Percentiles rank a stretch among this genome's conserved stretches.
Conservation (phyloP, 495 filamentous ascomycete species). For the Neurospora sp. region DNA sequence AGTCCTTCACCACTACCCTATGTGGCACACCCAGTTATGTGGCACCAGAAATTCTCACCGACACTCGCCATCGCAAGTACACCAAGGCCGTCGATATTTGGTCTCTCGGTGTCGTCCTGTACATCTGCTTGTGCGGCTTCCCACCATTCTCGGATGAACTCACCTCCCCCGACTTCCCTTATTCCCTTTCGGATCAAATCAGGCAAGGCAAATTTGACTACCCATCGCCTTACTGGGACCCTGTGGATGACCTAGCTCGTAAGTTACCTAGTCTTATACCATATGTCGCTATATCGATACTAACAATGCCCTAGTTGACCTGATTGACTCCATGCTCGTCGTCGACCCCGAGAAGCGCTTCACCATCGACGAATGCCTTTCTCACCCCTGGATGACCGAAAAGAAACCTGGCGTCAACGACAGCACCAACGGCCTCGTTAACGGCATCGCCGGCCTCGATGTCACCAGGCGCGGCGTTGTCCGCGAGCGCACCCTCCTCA, state of each 20-base stretch:
- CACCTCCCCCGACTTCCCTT: slow-evolving; percentile 67
- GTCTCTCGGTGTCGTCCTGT: slow-evolving; percentile 96
- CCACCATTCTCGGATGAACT: slow-evolving; percentile 96
- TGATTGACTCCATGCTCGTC: slow-evolving; percentile 92
- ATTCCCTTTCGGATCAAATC: slow-evolving; percentile 83
- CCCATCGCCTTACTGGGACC: slow-evolving; percentile 96
- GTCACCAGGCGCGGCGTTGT: slow-evolving; percentile 71
- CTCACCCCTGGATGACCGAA: slow-evolving; percentile 79
- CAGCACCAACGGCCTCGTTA: slow-evolving; percentile 87
- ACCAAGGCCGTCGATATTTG: slow-evolving; percentile 94
- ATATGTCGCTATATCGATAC: background rate
- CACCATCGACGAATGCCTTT: slow-evolving; percentile 80
- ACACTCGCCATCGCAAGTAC: slow-evolving; percentile 69
- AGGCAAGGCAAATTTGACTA: slow-evolving; percentile 83
- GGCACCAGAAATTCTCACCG: slow-evolving; percentile 87
- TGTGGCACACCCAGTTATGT: slow-evolving; percentile 96
- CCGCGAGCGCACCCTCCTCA: slow-evolving; percentile 77
- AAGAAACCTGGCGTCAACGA: slow-evolving; percentile 51
- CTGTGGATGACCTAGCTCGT: slow-evolving; percentile 73
- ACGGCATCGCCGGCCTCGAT: slow-evolving; percentile 68
- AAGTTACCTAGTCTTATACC: slow-evolving; percentile 10
- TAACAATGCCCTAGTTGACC: slow-evolving; percentile 49
- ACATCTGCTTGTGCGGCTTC: slow-evolving; percentile 97
- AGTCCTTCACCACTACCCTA: slow-evolving; percentile 95
- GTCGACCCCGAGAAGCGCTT: slow-evolving; percentile 75